Conservation (phyloP, 2,329 filamentous ascomycete genomes). For the Graphilbum fragrans region DNA sequence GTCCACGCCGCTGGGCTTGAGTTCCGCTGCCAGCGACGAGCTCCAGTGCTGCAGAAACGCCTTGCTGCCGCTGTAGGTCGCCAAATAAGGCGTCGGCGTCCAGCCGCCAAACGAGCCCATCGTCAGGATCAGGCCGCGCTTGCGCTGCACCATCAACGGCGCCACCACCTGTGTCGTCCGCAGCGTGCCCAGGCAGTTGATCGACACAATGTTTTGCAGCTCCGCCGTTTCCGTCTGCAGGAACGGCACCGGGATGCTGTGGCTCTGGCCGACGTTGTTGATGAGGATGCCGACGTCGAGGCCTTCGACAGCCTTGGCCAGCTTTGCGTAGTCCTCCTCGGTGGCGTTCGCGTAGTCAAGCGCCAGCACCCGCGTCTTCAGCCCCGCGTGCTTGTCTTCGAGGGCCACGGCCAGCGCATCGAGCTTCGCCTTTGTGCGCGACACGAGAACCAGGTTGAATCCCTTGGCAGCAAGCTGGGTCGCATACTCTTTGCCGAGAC, state of each 20-base stretch:
- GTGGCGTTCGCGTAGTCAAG: conserved; percentile 86
- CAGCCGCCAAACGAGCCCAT: conserved; percentile 96
- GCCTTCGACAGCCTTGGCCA: conserved; percentile 55
- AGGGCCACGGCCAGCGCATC: conserved; percentile 66
- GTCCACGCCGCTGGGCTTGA: conserved; percentile 67
- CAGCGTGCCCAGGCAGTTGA: conserved; percentile 89
- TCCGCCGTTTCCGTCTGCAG: conserved; percentile 66
- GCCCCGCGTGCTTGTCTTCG: conserved; percentile 49
- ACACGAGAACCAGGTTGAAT: conserved; percentile 91
- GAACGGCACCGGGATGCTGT: conserved; percentile 87
- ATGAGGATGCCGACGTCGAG: conserved; percentile 79
- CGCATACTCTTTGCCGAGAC: conserved; percentile 92
- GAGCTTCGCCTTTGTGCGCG: conserved; percentile 89
- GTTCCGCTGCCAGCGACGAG: conserved; percentile 69
- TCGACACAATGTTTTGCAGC: conserved; percentile 79
- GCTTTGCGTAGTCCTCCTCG: conserved; percentile 65
- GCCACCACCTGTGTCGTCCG: conserved; percentile 77
- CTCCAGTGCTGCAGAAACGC: conserved; percentile 98
- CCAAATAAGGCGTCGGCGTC: conserved; percentile 80
- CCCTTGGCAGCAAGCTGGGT: conserved; percentile 80
- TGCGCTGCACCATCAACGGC: conserved; percentile 73
- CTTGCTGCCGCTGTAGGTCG: conserved; percentile 95
- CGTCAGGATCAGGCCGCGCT: conserved; percentile 80
- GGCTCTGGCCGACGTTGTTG: conserved; percentile 95
- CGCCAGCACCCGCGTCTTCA: conserved; percentile 66